A percentile compares a stretch with the other conserved stretches of the same genome.
phyloP scores from a whole-genome alignment of 2,329 filamentous ascomycete genomes.

The Colletotrichum kahawae region DNA sequence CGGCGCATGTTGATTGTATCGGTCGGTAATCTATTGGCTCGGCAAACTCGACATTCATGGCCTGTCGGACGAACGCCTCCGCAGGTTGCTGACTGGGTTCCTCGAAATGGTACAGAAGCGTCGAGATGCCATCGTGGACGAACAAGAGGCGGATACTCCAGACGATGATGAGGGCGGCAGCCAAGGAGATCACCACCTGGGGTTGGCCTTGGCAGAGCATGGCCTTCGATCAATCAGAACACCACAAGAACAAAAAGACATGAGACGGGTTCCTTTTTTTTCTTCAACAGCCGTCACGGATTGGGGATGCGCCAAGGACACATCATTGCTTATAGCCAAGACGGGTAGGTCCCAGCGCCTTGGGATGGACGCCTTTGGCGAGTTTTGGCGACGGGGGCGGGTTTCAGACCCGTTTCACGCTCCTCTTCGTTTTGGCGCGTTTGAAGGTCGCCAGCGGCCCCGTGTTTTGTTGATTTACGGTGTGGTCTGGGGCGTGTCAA shows the following conservation, averaged over 20 bases:
- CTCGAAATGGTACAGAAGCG: background rate
- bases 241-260: background rate
- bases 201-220: constrained; percentile 16
- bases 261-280: background rate
- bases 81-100: background rate
- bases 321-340: background rate
- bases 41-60: constrained; percentile 38
- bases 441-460: background rate
- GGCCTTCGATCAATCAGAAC: background rate
- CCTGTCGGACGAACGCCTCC: constrained; percentile 27
- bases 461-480: background rate
- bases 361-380: background rate
- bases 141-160: constrained; percentile 13
- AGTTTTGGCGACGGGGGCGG: background rate
- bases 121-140: background rate
- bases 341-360: background rate
- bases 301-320: background rate
- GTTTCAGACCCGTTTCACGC: constrained; percentile 16
- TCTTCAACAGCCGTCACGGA: background rate
- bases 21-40: constrained; percentile 37
- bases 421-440: background rate
- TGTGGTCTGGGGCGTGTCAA: background rate
- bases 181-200: constrained; percentile 4
- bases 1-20: constrained; percentile 35
- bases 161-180: background rate